Evolutionary conservation across 805 yeast genomes (phyloP).

Genomic region (Yarrowia sp.): DNA sequence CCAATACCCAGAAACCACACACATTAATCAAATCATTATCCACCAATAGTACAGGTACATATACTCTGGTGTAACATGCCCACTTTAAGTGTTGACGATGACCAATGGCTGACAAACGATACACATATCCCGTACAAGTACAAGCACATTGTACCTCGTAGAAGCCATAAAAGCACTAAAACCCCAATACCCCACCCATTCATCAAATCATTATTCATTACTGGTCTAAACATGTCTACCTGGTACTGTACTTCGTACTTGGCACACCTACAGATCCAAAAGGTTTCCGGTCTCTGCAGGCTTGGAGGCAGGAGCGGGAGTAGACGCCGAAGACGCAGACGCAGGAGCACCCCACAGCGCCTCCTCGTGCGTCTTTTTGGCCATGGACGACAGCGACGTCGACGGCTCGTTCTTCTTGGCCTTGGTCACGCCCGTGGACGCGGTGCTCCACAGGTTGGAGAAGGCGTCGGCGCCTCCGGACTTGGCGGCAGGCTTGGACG

Average conservation of each 20-base stretch:
- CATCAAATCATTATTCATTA: conserved; percentile 23
- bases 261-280: conserved; percentile 5
- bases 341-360: conserved; percentile 23
- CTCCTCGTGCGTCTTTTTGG: conserved; percentile 18
- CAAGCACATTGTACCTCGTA: no score
- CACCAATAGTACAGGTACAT: no score
- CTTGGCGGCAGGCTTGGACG: conserved; percentile 32
- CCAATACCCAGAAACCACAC: neutral
- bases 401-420: conserved; percentile 30
- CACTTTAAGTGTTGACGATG: no score
- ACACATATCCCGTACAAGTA: no score
- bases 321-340: neutral
- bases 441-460: conserved; percentile 43
- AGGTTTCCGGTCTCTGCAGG: conserved; percentile 22
- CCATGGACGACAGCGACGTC: conserved; percentile 17
- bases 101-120: no score
- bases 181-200: neutral
- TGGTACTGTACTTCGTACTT: no score
- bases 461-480: conserved; percentile 38
- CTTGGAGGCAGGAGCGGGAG: conserved; percentile 1
- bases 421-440: conserved; percentile 31
- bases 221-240: conserved; percentile 15
- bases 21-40: no score
- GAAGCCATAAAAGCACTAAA: no score
- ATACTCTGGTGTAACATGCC: no score